phyloP scores from a whole-genome alignment of 371 early-diverging fungal species.

The Syncephalastrum monosporum region DNA sequence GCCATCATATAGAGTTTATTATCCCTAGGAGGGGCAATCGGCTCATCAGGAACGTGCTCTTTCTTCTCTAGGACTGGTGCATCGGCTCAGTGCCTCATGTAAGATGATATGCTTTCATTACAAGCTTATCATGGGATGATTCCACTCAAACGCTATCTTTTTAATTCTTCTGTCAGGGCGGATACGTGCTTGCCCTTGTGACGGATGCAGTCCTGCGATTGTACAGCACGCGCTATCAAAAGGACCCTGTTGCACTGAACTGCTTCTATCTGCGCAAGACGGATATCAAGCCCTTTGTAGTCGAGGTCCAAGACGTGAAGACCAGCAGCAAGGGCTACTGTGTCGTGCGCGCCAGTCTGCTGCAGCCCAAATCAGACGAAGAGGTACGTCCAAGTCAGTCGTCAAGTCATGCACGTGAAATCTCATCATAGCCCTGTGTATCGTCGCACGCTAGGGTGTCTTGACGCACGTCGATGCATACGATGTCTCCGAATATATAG shows the following conservation, averaged over 20 bases:
- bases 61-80: conserved; percentile 23
- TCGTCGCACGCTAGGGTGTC: background rate
- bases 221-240: conserved; percentile 29
- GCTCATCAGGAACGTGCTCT: background rate
- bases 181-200: conserved; percentile 36
- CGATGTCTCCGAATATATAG: conserved; percentile 20
- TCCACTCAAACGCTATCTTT: background rate
- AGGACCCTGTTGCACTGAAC: conserved; percentile 43
- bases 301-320: conserved; percentile 39
- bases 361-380: conserved; percentile 26
- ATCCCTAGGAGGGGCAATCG: background rate
- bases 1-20: background rate
- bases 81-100: conserved; percentile 45
- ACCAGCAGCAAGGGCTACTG: conserved; percentile 43
- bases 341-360: conserved; percentile 24
- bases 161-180: conserved; percentile 8
- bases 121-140: background rate
- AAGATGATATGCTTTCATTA: conserved; percentile 9
- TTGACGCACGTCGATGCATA: conserved; percentile 17
- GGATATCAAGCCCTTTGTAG: conserved; percentile 21
- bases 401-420: too few species aligned
- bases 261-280: conserved; percentile 43
- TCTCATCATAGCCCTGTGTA: too few species aligned
- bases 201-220: conserved; percentile 31
- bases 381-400: background rate